Evolutionary conservation across 441 rosid genomes (phyloP), one percentile per base, ranked within the genome.

Genomic region (Arabidopsis hybrid): DNA sequence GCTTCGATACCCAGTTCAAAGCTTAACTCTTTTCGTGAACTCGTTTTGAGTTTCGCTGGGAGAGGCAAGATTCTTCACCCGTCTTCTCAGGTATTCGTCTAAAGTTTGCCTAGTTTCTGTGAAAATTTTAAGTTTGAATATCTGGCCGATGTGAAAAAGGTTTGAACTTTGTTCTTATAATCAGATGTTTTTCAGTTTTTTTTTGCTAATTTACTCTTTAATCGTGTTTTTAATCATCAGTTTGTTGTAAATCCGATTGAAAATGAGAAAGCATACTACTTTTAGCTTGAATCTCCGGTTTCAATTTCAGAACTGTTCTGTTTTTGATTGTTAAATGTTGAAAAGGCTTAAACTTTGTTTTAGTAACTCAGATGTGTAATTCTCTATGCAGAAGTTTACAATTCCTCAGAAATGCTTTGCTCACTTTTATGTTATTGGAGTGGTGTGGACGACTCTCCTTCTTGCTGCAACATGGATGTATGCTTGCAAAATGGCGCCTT

Each of bases 331-430:
- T 7, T 10, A 13, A 57, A 8, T 35, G 12, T 57, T 13, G n/a
- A 13, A 35, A 34, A 46, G 4, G n/a, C 3, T 57, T 57, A 34
- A 57, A 58, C 29, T 14, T 58, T 58, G 29, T 35, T 5, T 34
- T 8, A 35, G 42, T 16, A 16, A 36, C 34, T 21, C 35, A 60
- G 7, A 11, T 40, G 7, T 60, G n/a, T 60, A n/a, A 40, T 62
- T 62, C 38, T 62, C 5, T 43, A 29, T 81, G 84, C 78, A 92
- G 95, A 89, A 77, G 61, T 81, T 81, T 80, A 90, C 88, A 0
- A 83, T 91, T 65, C 95, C 97, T 67, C 97, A 89, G 72, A 84
- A 77, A 56, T 89, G 80, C 76, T 90, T 88, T 80, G 72, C 83
- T 52, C 98, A 91, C 80, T 88, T 93, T 47, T 93, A 90, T 31